Base-by-base conservation (phyloP, 2,329 filamentous ascomycete genomes). In the Botryotinia narcissicola region DNA sequence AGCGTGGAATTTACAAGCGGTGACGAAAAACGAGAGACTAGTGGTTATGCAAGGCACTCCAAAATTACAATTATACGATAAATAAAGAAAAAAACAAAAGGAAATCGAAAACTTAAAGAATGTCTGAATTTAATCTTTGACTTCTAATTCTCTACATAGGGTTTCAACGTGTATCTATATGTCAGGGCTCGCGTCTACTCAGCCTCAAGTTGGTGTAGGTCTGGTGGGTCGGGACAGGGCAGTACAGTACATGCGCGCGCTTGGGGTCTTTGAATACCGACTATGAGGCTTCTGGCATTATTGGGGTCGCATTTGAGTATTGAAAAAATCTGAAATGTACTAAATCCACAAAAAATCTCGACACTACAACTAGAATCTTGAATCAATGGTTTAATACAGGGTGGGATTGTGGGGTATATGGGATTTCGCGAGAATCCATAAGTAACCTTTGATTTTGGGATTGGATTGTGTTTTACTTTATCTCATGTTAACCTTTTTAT, bases 191-290 rank as follows among this genome's bases (percentile, higher is more conserved):
- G n/a, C 61, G 8, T 10, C 25, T 63, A 44, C 61, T 63, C 61
- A 63, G 61, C 61, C 61, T 42, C 37, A 37, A 18, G 61, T 63
- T 63, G 61, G 61, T 67, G 2, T n/a, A 66, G 63, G 44, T 25
- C 63, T 25, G 22, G 20, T 51, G 46, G 32, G 35, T 29, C 35
- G 25, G 46, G 32, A 54, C n/a, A 54, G 37, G 64, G 46, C 32
- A 67, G 46, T 57, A 57, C 35, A 32, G 9, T 7, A 42, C 16
- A 68, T 54, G 48, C 66, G 32, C 64, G 48, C 66, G 48, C 48
- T 57, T 54, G 8, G 14, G 32, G 46, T 22, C 35, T 18, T 16
- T 54, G 35, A 14, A 18, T 1, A n/a, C 51, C 22, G 8, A 22
- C 8, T 20, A 22, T 18, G 32, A 10, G 48, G 9, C 32, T 48